These are phyloP conservation scores for Acanthochlamys bracteata DNA, from an alignment of 106 monocot genomes.

Conservation along the genomic window DNA sequence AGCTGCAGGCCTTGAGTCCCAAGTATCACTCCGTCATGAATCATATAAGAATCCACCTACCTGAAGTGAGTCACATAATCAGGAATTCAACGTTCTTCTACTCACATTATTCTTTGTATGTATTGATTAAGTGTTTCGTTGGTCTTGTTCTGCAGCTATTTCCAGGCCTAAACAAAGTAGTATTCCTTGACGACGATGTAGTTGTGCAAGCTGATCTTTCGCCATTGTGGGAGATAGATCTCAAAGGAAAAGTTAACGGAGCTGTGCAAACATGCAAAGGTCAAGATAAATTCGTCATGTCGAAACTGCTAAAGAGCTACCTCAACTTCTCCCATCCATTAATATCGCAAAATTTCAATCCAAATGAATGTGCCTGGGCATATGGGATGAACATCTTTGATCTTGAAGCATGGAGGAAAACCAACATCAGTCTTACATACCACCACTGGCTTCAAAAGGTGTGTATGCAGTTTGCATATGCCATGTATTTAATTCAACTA, in stretches of 20 bases:
- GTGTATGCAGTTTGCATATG: background rate
- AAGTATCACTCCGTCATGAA: conserved; percentile 83
- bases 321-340: conserved; percentile 45
- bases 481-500: background rate
- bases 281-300: conserved; percentile 33
- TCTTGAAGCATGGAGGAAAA: conserved; percentile 44
- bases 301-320: conserved; percentile 37
- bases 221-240: conserved; percentile 38
- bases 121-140: background rate
- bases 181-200: conserved; percentile 41
- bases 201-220: conserved; percentile 39
- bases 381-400: conserved; percentile 53
- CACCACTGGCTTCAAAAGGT: conserved; percentile 66
- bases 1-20: conserved; percentile 74
- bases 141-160: conserved; percentile 36
- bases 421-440: conserved; percentile 45
- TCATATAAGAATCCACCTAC: conserved; percentile 75
- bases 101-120: background rate
- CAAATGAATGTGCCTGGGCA: conserved; percentile 40
- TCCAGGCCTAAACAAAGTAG: conserved; percentile 51
- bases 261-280: conserved; percentile 40
- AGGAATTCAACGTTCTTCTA: background rate
- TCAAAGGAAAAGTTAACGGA: conserved; percentile 33
- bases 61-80: conserved; percentile 45
- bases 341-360: conserved; percentile 24